Base-by-base conservation (phyloP, 2,329 filamentous ascomycete genomes). In the Cladosporium oxysporum region DNA sequence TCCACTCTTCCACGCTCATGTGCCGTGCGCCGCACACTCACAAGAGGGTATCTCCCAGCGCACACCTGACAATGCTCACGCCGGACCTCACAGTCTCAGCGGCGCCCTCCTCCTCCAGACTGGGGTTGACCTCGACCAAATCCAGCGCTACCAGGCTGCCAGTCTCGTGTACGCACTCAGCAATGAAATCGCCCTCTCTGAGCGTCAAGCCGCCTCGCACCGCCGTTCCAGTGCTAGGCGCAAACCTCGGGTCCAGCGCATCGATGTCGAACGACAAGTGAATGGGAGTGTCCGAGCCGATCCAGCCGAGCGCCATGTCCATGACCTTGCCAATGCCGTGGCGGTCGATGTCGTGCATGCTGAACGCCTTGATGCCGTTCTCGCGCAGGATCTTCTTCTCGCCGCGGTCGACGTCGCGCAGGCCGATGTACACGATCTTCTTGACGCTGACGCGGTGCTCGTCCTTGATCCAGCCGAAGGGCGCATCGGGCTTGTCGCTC, bases 251-350 rank as follows among this genome's bases (percentile, higher is more conserved):
- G 79, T 99, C 95, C 67, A 98, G 85, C 28, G 93, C 95, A 78
- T 99, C 95, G 71, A 99, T 92, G 77, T 99, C 95, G 74, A 99
- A 98, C 44, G 92, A 96, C 67, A 99, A 87, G 79, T 99, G 95
- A 76, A 99, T 97, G 50, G 95, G 95, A 0, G 93, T 97, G 77
- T 98, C 95, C 75, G 84, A 87, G 72, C 95, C 95, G 71, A 98
- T 96, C 83, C 97, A 93, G 35, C 90, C 94, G 62, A 99, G 85
- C n/a, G 94, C 94, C 94, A 97, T 96, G 75, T 98, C 95, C 82
- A 99, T 93, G 70, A 99, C 92, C 70, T 90, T 90, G 64, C 95
- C 95, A 74, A 99, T 99, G 57, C 95, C 95, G 76, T 98, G 85
- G 63, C 92, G 86, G 80, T 99, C 95, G 78, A 99, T 91, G 77